phyloP scores from a whole-genome alignment of 176 grass and related monocot genomes.

The Secale cereale region DNA sequence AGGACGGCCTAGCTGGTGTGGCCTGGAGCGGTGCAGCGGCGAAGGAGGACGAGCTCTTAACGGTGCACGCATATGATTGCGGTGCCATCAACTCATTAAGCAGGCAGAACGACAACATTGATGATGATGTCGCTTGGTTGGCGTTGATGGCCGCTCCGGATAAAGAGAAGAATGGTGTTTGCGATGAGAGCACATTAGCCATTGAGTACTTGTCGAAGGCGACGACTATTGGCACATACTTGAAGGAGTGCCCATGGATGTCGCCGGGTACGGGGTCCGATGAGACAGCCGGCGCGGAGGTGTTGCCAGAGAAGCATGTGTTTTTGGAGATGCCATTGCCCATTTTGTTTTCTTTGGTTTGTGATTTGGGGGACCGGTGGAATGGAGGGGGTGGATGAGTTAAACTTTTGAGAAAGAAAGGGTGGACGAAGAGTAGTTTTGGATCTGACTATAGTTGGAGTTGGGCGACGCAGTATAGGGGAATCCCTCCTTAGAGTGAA shows the following conservation, averaged over 20 bases:
- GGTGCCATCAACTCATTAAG: conserved; percentile 35
- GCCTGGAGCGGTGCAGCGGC: conserved; percentile 53
- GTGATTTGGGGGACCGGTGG: conserved; percentile 27
- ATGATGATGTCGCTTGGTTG: conserved; percentile 56
- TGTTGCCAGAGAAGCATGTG: conserved; percentile 47
- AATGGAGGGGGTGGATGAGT: conserved; percentile 36
- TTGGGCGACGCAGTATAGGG: conserved; percentile 8
- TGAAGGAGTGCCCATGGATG: conserved; percentile 78
- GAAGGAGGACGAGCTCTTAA: conserved; percentile 83
- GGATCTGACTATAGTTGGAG: conserved; percentile 45
- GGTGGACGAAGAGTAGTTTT: conserved; percentile 1
- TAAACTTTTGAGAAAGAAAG: conserved; percentile 32
- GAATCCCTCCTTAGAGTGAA: conserved; percentile 8
- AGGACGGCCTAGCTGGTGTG: conserved; percentile 13
- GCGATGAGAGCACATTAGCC: not conserved
- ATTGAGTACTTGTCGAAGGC: not conserved
- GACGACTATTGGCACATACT: conserved; percentile 36
- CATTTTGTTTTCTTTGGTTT: conserved; percentile 45
- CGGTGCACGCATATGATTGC: conserved; percentile 32
- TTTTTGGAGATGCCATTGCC: conserved; percentile 75
- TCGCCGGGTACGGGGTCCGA: conserved; percentile 46
- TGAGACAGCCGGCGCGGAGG: conserved; percentile 30
- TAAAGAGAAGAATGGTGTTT: conserved; percentile 49
- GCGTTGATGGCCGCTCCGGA: conserved; percentile 82
- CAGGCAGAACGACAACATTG: conserved; percentile 22